A percentile compares a stretch with the other conserved stretches of the same genome.
Conservation (phyloP, 2,329 filamentous ascomycete species). For the Aspergillus piperis region DNA sequence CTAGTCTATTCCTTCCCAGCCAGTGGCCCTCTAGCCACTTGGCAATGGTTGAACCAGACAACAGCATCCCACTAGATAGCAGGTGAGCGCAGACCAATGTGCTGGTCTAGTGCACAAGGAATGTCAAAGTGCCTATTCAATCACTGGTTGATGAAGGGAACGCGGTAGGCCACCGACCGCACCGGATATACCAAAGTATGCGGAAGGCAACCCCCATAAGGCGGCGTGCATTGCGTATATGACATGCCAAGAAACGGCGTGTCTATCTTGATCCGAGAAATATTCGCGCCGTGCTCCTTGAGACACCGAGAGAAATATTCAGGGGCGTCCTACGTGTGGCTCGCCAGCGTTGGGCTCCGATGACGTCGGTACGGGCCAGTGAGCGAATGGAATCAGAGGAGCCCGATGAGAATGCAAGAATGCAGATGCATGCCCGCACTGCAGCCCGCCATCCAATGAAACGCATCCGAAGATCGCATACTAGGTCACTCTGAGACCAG, state of each 20-base stretch:
- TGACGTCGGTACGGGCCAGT: constrained; percentile 7
- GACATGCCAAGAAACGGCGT: background rate
- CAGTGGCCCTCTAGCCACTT: background rate
- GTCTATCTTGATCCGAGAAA: background rate
- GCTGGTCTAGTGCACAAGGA: background rate
- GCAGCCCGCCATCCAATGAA: background rate
- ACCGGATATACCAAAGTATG: background rate
- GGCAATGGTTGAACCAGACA: background rate
- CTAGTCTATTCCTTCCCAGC: background rate
- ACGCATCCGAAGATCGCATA: background rate
- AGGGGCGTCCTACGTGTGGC: constrained; percentile 3
- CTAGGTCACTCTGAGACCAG: constrained; percentile 3
- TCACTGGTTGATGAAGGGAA: background rate
- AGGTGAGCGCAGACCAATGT: background rate
- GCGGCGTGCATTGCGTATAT: background rate
- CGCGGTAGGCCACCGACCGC: background rate
- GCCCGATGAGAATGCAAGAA: constrained; percentile 2
- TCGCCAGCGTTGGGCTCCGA: constrained; percentile 4
- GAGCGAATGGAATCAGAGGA: background rate
- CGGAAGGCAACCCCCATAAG: background rate
- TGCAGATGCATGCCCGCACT: constrained; percentile 5
- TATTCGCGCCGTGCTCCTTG: background rate
- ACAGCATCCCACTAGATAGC: background rate
- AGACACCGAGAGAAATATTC: background rate
- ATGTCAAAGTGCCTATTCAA: background rate